These are phyloP conservation scores for Aspergillus sp. DNA, from an alignment of 2,329 filamentous ascomycete genomes.

Conservation along the genomic window DNA sequence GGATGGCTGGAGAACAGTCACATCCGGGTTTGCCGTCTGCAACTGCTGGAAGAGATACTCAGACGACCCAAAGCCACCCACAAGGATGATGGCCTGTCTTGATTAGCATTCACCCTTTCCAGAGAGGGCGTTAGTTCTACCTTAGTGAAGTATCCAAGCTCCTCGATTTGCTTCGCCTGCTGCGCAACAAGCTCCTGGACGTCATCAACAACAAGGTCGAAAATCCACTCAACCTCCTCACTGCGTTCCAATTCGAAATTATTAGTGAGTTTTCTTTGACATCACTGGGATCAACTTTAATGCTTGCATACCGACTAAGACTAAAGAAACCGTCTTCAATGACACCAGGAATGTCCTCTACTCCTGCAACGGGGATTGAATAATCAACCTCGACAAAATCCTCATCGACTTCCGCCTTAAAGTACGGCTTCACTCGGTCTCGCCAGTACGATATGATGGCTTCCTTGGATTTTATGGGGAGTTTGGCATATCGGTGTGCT, in stretches of 20 bases:
- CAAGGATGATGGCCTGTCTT: conserved; percentile 28
- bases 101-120: neutral
- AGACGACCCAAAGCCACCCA: conserved; percentile 35
- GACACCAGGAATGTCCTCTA: conserved; percentile 15
- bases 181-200: conserved; percentile 18
- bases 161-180: conserved; percentile 11
- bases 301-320: conserved; percentile 9
- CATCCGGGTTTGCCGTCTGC: conserved; percentile 12
- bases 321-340: conserved; percentile 15
- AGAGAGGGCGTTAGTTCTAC: neutral
- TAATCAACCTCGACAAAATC: conserved; percentile 7
- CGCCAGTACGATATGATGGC: conserved; percentile 27
- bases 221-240: conserved; percentile 17
- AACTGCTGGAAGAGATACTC: conserved; percentile 30
- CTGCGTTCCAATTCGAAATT: conserved; percentile 6
- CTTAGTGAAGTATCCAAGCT: conserved; percentile 2
- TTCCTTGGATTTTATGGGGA: conserved; percentile 19
- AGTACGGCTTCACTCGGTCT: conserved; percentile 21
- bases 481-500: conserved; percentile 15
- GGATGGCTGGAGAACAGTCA: conserved; percentile 29
- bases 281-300: too few relatives aligned
- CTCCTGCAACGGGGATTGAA: conserved; percentile 18
- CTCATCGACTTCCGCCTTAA: conserved; percentile 15
- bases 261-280: neutral
- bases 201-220: conserved; percentile 22